Percentiles rank a stretch among this genome's conserved stretches.
Conservation (phyloP, 2,329 filamentous ascomycete genomes). For the Penicillium sp. region DNA sequence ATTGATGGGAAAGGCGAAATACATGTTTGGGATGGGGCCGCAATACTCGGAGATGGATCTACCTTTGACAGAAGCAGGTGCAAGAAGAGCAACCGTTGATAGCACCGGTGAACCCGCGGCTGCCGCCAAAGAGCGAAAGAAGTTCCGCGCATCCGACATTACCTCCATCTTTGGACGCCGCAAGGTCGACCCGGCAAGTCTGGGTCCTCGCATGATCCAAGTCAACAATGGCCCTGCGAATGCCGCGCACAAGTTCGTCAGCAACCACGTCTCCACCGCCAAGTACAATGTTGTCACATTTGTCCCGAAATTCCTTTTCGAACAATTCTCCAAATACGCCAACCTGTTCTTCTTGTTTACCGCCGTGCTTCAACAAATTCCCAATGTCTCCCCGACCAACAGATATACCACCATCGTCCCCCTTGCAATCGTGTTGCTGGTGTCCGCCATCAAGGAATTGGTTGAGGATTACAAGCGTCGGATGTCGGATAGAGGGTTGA, state of each 20-base stretch:
- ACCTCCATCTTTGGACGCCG: slow-evolving; percentile 87
- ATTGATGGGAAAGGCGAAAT: slow-evolving; percentile 83
- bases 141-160: slow-evolving; percentile 74
- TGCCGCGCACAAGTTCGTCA: slow-evolving; percentile 82
- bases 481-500: slow-evolving; percentile 81
- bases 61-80: slow-evolving; percentile 79
- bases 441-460: slow-evolving; percentile 94
- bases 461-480: slow-evolving; percentile 93
- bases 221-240: slow-evolving; percentile 97
- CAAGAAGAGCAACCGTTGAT: slow-evolving; percentile 52
- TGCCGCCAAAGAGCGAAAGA: slow-evolving; percentile 57
- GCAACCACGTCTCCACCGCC: slow-evolving; percentile 96
- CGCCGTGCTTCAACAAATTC: slow-evolving; percentile 90
- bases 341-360: slow-evolving; percentile 99
- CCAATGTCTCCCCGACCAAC: slow-evolving; percentile 91
- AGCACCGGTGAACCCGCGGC: slow-evolving; percentile 48
- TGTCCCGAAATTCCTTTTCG: slow-evolving; percentile 92
- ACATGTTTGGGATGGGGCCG: slow-evolving; percentile 82
- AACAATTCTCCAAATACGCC: slow-evolving; percentile 99
- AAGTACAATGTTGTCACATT: slow-evolving; percentile 97
- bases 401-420: slow-evolving; percentile 94
- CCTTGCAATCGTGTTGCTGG: slow-evolving; percentile 82
- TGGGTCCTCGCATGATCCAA: slow-evolving; percentile 90
- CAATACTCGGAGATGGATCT: slow-evolving; percentile 98
- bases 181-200: slow-evolving; percentile 84